Percentiles rank a stretch among this genome's conserved stretches.
phyloP scores from a whole-genome alignment of 768 basidiomycete species.

The Mycena alexandri region DNA sequence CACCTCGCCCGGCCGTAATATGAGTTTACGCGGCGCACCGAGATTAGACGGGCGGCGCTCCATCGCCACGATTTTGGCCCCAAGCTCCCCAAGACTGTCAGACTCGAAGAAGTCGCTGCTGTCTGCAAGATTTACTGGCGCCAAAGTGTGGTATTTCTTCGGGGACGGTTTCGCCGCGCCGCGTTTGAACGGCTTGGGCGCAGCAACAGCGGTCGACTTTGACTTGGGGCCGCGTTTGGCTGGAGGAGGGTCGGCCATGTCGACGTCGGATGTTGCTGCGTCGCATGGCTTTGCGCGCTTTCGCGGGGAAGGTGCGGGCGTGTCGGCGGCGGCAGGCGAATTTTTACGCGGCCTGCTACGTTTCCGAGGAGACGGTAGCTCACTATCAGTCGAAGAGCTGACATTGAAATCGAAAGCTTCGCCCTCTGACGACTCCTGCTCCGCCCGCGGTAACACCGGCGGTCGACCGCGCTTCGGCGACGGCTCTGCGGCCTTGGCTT shows the following conservation, averaged over 20 bases:
- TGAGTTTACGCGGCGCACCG: conserved; percentile 2
- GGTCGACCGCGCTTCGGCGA: conserved; percentile 15
- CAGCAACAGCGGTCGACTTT: conserved; percentile 6
- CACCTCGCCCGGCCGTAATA: conserved; percentile 24
- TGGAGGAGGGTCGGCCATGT: background rate
- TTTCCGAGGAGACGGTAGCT: conserved; percentile 41
- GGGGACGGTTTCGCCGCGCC: conserved; percentile 2
- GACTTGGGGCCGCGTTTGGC: conserved; percentile 17
- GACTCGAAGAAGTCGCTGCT: conserved; percentile 37
- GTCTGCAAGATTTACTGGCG: conserved; percentile 15
- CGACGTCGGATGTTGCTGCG: background rate
- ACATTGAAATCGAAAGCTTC: conserved; percentile 43
- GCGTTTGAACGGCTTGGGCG: conserved; percentile 6
- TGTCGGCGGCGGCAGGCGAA: conserved; percentile 4
- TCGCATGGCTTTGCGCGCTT: conserved; percentile 23
- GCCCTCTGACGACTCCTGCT: conserved; percentile 38
- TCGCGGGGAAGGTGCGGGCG: conserved; percentile 13
- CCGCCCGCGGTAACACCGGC: background rate
- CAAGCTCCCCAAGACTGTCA: conserved; percentile 27
- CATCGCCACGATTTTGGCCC: conserved; percentile 8
- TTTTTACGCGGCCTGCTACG: conserved; percentile 42
- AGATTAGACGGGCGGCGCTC: conserved; percentile 16
- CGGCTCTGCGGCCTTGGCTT: conserved; percentile 10
- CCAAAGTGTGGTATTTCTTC: conserved; percentile 21
- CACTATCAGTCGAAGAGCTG: conserved; percentile 35